Percentiles rank a stretch among this genome's conserved stretches.
phyloP scores from a whole-genome alignment of 148 eudicot genomes.

The Dianthus caryophyllus region DNA sequence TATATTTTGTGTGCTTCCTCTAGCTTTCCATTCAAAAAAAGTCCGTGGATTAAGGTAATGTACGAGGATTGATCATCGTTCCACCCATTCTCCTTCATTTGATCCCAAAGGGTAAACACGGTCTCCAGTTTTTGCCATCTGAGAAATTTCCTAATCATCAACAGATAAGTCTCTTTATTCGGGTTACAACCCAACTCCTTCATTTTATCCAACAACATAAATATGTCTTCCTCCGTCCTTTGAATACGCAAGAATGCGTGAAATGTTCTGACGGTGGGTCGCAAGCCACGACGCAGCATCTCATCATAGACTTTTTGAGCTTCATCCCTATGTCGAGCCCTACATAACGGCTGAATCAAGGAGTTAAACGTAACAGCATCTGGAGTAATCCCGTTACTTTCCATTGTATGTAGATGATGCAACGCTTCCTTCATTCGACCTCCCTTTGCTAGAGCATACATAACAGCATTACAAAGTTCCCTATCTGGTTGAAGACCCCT shows the following conservation, averaged over 20 bases:
- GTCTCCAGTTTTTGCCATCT: slow-evolving; percentile 61
- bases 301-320: slow-evolving; percentile 50
- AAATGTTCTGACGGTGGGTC: slow-evolving; percentile 62
- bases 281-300: slow-evolving; percentile 52
- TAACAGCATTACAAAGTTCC: slow-evolving; percentile 78
- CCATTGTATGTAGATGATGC: slow-evolving; percentile 59
- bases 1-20: slow-evolving; percentile 68
- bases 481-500: slow-evolving; percentile 58
- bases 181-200: slow-evolving; percentile 51
- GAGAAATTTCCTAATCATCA: slow-evolving; percentile 76
- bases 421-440: slow-evolving; percentile 57
- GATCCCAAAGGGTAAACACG: slow-evolving; percentile 62
- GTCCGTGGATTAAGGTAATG: slow-evolving; percentile 64
- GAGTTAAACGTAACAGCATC: slow-evolving; percentile 73
- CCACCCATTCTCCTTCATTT: slow-evolving; percentile 55
- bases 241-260: slow-evolving; percentile 64
- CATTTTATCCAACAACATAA: slow-evolving; percentile 63
- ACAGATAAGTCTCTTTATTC: slow-evolving; percentile 59
- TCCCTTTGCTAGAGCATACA: slow-evolving; percentile 75
- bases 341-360: slow-evolving; percentile 72
- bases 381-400: slow-evolving; percentile 56
- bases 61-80: slow-evolving; percentile 68
- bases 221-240: slow-evolving; percentile 57
- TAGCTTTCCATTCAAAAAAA: slow-evolving; percentile 71
- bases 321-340: slow-evolving; percentile 42